Evolutionary conservation across 352 stramenopile species (phyloP), one percentile per base, ranked within the genome.

Genomic region (Globisporangium viniferum): DNA sequence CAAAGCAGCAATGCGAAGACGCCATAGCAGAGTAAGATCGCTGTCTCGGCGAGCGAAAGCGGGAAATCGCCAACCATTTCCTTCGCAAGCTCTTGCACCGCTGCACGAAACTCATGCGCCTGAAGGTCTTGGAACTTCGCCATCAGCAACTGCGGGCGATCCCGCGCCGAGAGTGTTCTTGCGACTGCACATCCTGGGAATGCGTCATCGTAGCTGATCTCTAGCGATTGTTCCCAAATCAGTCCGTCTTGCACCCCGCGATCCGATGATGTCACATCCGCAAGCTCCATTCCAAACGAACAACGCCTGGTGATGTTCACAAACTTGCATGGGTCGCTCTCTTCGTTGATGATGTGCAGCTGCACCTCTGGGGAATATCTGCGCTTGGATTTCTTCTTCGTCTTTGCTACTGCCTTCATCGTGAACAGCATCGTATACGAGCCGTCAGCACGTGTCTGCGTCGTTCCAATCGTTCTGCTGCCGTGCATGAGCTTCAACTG

Each of bases 181-280:
- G 15, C 27, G 14, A 10, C 5, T 41, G 22, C 9, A 67, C 62
- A 61, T 29, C 20, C 62, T 9, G 49, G 49, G 27, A 61, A 53
- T 10, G 33, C 31, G 6, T 59, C 53, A 14, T 36, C 20, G 1
- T 20, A 12, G 24, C 49, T 29, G 44, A 63, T 58, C 54, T 59
- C 56, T n/a, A 63, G 44, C 2, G 55, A 48, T 53, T 69, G 39
- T n/a, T 63, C 36, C 64, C 64, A 69, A 15, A 61, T 44, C 35
- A 46, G 33, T 15, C 31, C 8, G 33, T 48, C 57, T 35, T 62
- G 57, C n/a, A 53, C 53, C 9, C 29, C 8, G 22, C 24, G 27
- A 27, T 55, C 53, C 4, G 41, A n/a, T 10, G 53, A 10, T 8
- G 22, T 39, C 15, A 44, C 27, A 14, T 68, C 62, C 12, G n/a